Evolutionary conservation across 1,139 yeast species (phyloP), one percentile per base, ranked within the genome.

Genomic region (Suhomyces anneliseae): DNA sequence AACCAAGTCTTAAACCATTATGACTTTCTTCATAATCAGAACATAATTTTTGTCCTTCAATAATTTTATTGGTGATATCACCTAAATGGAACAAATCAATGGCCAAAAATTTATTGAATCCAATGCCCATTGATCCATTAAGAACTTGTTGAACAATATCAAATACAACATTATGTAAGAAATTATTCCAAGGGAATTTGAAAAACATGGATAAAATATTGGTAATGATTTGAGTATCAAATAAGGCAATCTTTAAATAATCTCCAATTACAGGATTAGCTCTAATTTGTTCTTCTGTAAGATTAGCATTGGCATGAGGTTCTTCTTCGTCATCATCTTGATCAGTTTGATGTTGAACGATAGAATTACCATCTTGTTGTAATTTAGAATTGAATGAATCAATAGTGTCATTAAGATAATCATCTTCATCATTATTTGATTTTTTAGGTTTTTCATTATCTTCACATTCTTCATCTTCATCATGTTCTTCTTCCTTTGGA

Each of bases 111-210:
- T 88, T 86, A 70, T 93, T 93, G 72, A 87, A 93, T 6, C 80
- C 80, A 59, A 89, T 87, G 54, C 90, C 96, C 92, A 93, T 89
- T 15, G 96, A 88, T 1, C 98, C 99, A 66, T 90, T 92, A 62
- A 93, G 79, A 11, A 93, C 87, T 67, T 93, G 99, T 68, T 95
- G 99, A 36, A 93, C 95, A 56, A 93, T 89, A 67, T 93, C 99
- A 70, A 93, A 93, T 8, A 93, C 97, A 48, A 95, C 99, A 61
- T 93, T 93, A 69, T 93, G 99, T 69, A 95, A 76, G 62, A 93
- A 93, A 65, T 93, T 93, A 68, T 93, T 93, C 99, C 99, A 93
- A 6, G 99, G 99, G 67, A 90, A 93, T 57, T 80, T 79, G 78
- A 92, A 87, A 64, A 93, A 92, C 87, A 93, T 85, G 34, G 83